Percentiles rank a stretch among this genome's conserved stretches.
Conservation (phyloP, 2,329 filamentous ascomycete species). For the Sarocladium oryzae region DNA sequence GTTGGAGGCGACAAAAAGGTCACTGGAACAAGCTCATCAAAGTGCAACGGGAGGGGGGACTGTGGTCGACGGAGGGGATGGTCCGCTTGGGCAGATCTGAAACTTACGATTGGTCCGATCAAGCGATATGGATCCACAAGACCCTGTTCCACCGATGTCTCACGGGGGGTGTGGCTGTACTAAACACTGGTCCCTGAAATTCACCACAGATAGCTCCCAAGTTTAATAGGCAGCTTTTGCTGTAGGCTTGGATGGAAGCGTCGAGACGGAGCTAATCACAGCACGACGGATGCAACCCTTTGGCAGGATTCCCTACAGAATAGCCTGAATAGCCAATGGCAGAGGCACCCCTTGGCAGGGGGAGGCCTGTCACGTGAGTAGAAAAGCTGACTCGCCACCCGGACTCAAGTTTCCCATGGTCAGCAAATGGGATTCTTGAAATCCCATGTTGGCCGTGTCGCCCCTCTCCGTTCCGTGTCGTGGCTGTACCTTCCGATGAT, state of each 20-base stretch:
- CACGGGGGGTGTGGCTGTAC: neutral
- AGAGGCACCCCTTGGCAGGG: neutral
- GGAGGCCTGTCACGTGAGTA: neutral
- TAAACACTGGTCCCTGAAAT: neutral
- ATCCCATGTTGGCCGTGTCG: slow-evolving; percentile 1
- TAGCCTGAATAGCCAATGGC: neutral
- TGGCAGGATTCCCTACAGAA: neutral
- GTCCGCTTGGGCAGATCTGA: neutral
- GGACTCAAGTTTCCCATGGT: neutral
- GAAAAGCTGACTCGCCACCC: neutral
- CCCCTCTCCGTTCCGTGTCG: neutral
- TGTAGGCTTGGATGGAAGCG: neutral
- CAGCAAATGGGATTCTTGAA: neutral
- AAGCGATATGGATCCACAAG: neutral
- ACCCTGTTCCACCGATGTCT: neutral
- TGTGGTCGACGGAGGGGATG: neutral
- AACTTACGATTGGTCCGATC: neutral
- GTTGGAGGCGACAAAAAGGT: too few species aligned
- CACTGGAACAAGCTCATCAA: too few species aligned
- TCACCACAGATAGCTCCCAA: too few species aligned
- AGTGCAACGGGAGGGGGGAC: too few species aligned
- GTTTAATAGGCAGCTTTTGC: neutral
- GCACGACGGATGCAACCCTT: neutral
- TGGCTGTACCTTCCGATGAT: neutral
- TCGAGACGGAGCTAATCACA: neutral